These are phyloP conservation scores for Oryza glumipatula DNA, from an alignment of 176 grass and related monocot genomes.

Conservation along the genomic window DNA sequence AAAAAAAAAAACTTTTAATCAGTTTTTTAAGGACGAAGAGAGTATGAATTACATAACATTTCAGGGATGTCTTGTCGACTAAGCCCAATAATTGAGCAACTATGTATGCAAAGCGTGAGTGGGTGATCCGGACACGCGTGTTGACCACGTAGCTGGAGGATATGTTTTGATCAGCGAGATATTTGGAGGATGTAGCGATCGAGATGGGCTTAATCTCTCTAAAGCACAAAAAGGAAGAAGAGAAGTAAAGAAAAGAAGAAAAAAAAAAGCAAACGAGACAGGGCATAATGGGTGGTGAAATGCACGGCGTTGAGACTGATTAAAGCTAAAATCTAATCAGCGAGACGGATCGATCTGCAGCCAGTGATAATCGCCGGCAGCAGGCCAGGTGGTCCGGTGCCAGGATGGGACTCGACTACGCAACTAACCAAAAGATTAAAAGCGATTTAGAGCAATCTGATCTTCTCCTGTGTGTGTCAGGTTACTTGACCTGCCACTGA, in stretches of 20 bases:
- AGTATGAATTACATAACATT: neutral
- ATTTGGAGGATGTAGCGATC: neutral
- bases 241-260: neutral
- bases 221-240: neutral
- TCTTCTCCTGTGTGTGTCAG: neutral
- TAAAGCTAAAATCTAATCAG: neutral
- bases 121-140: neutral
- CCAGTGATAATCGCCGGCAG: neutral
- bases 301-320: neutral
- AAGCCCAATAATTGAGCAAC: neutral
- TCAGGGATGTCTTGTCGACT: neutral
- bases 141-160: neutral
- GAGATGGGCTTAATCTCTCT: neutral
- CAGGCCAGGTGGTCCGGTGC: neutral
- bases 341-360: neutral
- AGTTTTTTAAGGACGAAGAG: too few species aligned
- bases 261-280: neutral
- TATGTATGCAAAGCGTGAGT: neutral
- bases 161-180: neutral
- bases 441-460: constrained; percentile 16
- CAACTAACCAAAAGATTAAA: neutral
- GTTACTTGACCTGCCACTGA: neutral
- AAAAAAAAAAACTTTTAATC: too few species aligned
- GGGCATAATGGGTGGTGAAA: neutral
- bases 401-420: neutral